These are phyloP conservation scores for Quercus dentata DNA, from an alignment of 306 rosid genomes.

Conservation along the genomic window DNA sequence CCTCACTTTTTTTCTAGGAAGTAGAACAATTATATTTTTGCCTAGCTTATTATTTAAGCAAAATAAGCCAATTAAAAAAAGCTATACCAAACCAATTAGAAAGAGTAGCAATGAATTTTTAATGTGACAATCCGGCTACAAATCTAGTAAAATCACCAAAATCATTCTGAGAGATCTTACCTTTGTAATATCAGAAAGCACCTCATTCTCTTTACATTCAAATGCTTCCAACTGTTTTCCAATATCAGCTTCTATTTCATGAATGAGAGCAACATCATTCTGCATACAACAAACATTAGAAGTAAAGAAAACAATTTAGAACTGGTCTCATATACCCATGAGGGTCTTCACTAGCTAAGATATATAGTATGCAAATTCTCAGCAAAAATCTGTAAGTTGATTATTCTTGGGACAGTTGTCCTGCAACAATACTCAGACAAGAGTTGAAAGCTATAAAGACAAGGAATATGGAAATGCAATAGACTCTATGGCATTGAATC, in stretches of 20 bases:
- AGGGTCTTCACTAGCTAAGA: background rate
- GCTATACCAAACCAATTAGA: background rate
- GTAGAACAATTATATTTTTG: too few species aligned
- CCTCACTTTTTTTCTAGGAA: too few species aligned
- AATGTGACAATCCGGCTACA: background rate
- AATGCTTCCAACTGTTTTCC: slow-evolving; percentile 59
- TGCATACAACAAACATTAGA: slow-evolving; percentile 31
- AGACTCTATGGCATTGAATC: too few species aligned
- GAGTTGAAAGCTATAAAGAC: too few species aligned
- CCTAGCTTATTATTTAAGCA: too few species aligned
- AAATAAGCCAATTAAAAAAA: too few species aligned
- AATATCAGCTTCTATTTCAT: slow-evolving; percentile 59
- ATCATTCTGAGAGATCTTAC: slow-evolving; percentile 24
- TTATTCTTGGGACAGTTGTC: too few species aligned
- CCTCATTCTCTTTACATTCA: slow-evolving; percentile 77
- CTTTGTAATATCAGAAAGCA: slow-evolving; percentile 54
- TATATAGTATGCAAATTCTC: background rate
- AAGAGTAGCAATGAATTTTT: background rate
- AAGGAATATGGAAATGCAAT: too few species aligned
- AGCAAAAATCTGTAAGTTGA: too few species aligned
- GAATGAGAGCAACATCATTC: slow-evolving; percentile 72
- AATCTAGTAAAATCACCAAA: background rate
- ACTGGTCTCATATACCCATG: slow-evolving; percentile 11
- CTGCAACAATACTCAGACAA: too few species aligned
- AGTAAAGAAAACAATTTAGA: background rate